Conservation (phyloP, 352 stramenopile species). For the Phytophthora cryptogea region DNA sequence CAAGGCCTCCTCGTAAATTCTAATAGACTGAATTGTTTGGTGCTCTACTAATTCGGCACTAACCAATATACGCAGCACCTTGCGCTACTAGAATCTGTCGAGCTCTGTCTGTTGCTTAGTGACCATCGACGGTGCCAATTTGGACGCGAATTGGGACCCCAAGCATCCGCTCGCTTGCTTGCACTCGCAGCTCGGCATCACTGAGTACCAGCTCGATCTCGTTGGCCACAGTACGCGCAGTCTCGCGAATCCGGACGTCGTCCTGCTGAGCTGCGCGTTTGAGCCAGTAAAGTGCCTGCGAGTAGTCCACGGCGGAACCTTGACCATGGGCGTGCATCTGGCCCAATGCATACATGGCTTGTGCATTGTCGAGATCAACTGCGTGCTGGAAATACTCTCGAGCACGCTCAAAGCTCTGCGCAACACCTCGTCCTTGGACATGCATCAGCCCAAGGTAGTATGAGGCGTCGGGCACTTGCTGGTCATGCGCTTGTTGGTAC, state of each 20-base stretch:
- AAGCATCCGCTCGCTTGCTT: slow-evolving; percentile 44
- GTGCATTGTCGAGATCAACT: slow-evolving; percentile 38
- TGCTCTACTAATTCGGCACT: slow-evolving; percentile 2
- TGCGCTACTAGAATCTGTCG: background rate
- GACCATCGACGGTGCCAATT: slow-evolving; percentile 41
- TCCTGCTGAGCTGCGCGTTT: slow-evolving; percentile 33
- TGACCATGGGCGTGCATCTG: slow-evolving; percentile 52
- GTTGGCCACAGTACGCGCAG: slow-evolving; percentile 22
- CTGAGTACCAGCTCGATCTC: slow-evolving; percentile 51
- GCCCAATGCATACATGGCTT: slow-evolving; percentile 57
- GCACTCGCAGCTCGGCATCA: slow-evolving; percentile 47
- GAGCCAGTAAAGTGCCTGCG: slow-evolving; percentile 53
- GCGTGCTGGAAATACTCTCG: slow-evolving; percentile 46
- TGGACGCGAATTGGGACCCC: slow-evolving; percentile 50
- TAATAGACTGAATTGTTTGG: slow-evolving; percentile 16
- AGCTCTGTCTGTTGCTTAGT: background rate
- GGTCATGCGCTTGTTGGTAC: slow-evolving; percentile 34
- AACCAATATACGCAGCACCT: slow-evolving; percentile 7
- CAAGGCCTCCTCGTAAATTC: slow-evolving; percentile 29
- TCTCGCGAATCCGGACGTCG: slow-evolving; percentile 38
- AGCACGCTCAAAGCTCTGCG: slow-evolving; percentile 39
- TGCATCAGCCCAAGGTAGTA: slow-evolving; percentile 66
- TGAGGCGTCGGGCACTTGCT: slow-evolving; percentile 43
- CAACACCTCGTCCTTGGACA: slow-evolving; percentile 46
- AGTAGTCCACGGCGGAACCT: slow-evolving; percentile 46